These are phyloP conservation scores for Podaxis pistillaris DNA, from an alignment of 768 basidiomycete species.

Conservation along the genomic window DNA sequence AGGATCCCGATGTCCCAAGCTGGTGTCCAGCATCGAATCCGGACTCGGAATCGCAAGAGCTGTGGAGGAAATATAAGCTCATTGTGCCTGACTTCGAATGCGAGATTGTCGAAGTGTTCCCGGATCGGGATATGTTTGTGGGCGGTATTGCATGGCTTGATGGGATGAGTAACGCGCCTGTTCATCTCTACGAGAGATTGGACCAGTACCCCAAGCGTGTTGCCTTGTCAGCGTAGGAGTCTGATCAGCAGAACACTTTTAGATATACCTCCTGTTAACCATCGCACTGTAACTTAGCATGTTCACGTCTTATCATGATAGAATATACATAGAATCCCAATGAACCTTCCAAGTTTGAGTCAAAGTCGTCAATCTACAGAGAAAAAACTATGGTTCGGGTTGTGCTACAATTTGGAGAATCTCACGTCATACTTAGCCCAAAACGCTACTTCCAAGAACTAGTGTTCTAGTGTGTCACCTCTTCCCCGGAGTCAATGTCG, in stretches of 20 bases:
- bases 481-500: too few species aligned
- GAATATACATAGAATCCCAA: background rate
- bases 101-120: slow-evolving; percentile 70
- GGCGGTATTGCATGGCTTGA: slow-evolving; percentile 54
- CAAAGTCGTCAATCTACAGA: too few species aligned
- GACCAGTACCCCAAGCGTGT: background rate
- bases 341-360: too few species aligned
- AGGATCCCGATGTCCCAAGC: background rate
- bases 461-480: too few species aligned
- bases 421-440: too few species aligned
- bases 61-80: slow-evolving; percentile 61
- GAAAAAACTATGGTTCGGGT: too few species aligned
- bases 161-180: slow-evolving; percentile 3
- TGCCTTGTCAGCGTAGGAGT: background rate
- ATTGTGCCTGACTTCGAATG: slow-evolving; percentile 56
- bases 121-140: slow-evolving; percentile 63
- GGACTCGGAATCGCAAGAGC: slow-evolving; percentile 16
- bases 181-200: background rate
- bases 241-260: too few species aligned
- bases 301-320: background rate
- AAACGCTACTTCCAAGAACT: too few species aligned
- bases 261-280: too few species aligned
- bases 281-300: too few species aligned
- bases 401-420: too few species aligned
- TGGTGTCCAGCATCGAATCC: background rate